These are phyloP conservation scores for Linum lewisii DNA, from an alignment of 345 rosid species.

Conservation along the genomic window DNA sequence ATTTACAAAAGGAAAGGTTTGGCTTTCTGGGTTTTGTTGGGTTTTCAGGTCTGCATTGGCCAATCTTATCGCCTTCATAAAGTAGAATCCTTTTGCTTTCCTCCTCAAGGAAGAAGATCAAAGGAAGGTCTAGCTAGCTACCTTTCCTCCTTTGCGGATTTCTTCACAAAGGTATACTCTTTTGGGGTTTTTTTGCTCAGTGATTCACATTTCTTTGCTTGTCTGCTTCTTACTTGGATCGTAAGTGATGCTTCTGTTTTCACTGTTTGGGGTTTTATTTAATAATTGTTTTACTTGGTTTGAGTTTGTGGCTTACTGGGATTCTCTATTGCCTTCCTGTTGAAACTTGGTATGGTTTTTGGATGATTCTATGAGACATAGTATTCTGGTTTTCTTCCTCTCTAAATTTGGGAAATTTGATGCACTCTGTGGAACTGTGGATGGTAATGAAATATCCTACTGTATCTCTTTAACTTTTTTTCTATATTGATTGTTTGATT, in stretches of 20 bases:
- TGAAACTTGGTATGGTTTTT: neutral
- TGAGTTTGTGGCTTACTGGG: conserved; percentile 4
- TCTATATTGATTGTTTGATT: conserved; percentile 8
- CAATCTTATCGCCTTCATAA: conserved; percentile 34
- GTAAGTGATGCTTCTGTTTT: conserved; percentile 54
- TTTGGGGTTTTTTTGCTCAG: conserved; percentile 11
- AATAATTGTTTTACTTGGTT: neutral
- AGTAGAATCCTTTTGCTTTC: conserved; percentile 28
- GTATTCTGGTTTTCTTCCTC: neutral
- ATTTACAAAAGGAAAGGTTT: neutral
- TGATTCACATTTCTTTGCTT: conserved; percentile 23
- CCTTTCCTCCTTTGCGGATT: conserved; percentile 8
- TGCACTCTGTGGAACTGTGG: too few relatives aligned
- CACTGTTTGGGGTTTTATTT: conserved; percentile 1
- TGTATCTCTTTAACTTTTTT: conserved; percentile 1
- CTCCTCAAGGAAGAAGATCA: conserved; percentile 53
- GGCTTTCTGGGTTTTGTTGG: conserved; percentile 22
- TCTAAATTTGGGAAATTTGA: too few relatives aligned
- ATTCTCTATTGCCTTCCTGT: conserved; percentile 2
- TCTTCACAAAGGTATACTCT: conserved; percentile 24
- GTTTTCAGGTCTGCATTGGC: conserved; percentile 34
- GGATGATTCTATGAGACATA: neutral
- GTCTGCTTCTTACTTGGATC: conserved; percentile 53
- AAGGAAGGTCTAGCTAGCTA: conserved; percentile 24
- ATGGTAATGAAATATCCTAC: neutral